phyloP scores from a whole-genome alignment of 2,329 filamentous ascomycete genomes.

The Emmonsiellopsis sp. region DNA sequence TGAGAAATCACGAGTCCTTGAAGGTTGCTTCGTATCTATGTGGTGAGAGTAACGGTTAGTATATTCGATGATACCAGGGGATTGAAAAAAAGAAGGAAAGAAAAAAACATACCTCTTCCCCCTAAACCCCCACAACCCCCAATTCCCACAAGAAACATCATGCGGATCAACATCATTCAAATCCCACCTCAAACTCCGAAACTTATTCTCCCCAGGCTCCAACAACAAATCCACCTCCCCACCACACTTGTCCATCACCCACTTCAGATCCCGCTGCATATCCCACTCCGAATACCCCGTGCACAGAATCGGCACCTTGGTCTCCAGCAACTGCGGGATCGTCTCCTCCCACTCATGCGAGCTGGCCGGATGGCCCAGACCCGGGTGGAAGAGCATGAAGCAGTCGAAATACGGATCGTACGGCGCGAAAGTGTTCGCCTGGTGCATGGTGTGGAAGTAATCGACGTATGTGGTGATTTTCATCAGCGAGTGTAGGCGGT shows the following conservation, averaged over 20 bases:
- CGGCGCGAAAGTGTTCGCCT: conserved; percentile 80
- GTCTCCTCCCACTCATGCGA: conserved; percentile 93
- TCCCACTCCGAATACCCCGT: conserved; percentile 96
- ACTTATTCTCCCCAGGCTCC: conserved; percentile 86
- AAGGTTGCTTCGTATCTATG: conserved; percentile 32
- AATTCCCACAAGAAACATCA: conserved; percentile 91
- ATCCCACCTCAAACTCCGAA: conserved; percentile 93
- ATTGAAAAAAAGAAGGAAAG: not conserved
- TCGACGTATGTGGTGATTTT: conserved; percentile 98
- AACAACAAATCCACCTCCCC: conserved; percentile 90
- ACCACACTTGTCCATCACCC: conserved; percentile 73
- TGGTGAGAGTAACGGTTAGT: conserved; percentile 5
- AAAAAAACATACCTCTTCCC: conserved; percentile 69
- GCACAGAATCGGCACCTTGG: conserved; percentile 86
- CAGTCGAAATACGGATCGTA: conserved; percentile 98
- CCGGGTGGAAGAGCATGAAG: conserved; percentile 94
- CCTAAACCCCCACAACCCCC: conserved; percentile 93
- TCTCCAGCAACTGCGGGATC: conserved; percentile 80
- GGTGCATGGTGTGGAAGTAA: conserved; percentile 94
- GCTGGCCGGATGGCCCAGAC: conserved; percentile 85
- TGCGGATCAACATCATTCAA: conserved; percentile 91
- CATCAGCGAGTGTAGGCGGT: conserved; percentile 76
- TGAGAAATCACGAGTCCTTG: conserved; percentile 13
- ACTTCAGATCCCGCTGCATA: conserved; percentile 85
- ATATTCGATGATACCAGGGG: not conserved